Conservation (phyloP, 805 yeast genomes). For the Candida xiaguanensis region DNA sequence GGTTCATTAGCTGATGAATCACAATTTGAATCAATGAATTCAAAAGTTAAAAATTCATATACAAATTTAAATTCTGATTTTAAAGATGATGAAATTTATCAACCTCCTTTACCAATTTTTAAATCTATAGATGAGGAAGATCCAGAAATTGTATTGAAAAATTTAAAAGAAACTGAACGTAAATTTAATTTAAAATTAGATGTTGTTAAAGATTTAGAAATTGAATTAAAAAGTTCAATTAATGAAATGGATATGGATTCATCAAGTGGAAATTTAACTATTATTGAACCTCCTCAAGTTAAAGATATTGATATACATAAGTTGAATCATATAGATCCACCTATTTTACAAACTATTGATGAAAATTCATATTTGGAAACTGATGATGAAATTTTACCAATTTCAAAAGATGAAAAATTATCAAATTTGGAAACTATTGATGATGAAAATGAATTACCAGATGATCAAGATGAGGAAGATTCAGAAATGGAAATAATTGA, state of each 20-base stretch:
- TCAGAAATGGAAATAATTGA: not conserved
- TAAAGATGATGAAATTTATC: not conserved
- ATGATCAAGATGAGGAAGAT: not conserved
- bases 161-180: conserved; percentile 20
- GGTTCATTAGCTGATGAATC: conserved; percentile 16
- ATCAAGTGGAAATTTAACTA: conserved; percentile 1
- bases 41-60: not conserved
- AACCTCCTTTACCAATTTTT: conserved; percentile 20
- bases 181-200: conserved; percentile 22
- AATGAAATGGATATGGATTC: not conserved
- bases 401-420: not conserved
- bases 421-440: not conserved
- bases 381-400: not conserved
- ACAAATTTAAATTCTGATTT: not conserved
- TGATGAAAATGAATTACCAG: not conserved
- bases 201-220: conserved; percentile 10
- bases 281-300: conserved; percentile 12
- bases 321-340: conserved; percentile 2
- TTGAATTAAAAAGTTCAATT: not conserved
- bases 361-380: conserved; percentile 1
- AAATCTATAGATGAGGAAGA: conserved; percentile 21
- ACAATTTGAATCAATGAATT: conserved; percentile 9
- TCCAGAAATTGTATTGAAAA: conserved; percentile 19
- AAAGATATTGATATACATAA: not conserved
- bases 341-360: not conserved